Conservation (phyloP, 805 yeast species). For the Yamadazyma tumulicola region DNA sequence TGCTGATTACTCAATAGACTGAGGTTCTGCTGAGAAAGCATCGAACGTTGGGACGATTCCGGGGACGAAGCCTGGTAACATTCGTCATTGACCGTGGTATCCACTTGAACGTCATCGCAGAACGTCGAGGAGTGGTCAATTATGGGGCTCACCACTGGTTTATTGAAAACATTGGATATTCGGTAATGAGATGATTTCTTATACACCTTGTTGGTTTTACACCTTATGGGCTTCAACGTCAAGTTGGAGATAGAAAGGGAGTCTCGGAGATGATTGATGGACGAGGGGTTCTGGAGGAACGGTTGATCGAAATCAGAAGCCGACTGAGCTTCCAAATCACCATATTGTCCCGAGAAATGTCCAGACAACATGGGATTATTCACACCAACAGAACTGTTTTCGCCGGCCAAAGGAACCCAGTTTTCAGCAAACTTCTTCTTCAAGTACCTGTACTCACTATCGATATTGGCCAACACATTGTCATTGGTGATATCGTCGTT, state of each 20-base stretch:
- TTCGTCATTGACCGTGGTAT: background rate
- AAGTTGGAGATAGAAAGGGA: conserved; percentile 33
- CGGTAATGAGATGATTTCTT: conserved; percentile 42
- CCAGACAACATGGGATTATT: background rate
- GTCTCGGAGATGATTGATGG: conserved; percentile 5
- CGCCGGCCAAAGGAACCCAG: background rate
- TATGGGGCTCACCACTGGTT: conserved; percentile 10
- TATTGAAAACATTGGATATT: conserved; percentile 35
- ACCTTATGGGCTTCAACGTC: conserved; percentile 38
- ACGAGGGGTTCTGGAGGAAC: background rate
- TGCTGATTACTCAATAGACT: background rate
- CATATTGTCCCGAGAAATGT: background rate
- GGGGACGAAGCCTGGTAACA: background rate
- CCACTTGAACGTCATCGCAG: background rate
- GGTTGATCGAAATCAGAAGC: background rate
- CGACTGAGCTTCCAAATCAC: too few species aligned
- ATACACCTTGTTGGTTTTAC: conserved; percentile 27
- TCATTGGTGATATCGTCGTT: conserved; percentile 33
- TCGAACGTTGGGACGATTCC: too few species aligned
- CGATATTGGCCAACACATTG: conserved; percentile 26
- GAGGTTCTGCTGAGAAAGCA: too few species aligned
- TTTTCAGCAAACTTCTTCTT: conserved; percentile 13
- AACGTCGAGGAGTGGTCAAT: background rate
- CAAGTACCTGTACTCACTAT: conserved; percentile 25
- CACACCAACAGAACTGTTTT: background rate